phyloP scores from a whole-genome alignment of 1,139 yeast species.

The Lodderomyces jiufengensis region DNA sequence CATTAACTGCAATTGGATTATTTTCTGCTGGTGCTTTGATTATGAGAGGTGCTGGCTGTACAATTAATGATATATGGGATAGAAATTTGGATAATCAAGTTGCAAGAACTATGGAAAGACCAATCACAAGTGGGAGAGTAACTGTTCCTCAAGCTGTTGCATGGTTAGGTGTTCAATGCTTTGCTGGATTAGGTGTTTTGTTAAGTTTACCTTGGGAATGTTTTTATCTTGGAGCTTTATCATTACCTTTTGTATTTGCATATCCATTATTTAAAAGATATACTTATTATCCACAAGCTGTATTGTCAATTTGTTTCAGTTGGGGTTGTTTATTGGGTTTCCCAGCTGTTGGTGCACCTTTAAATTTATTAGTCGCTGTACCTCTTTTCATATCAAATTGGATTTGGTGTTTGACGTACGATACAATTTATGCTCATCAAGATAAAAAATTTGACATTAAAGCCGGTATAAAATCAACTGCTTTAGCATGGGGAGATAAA shows the following conservation, averaged over 20 bases:
- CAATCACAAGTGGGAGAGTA: conserved; percentile 86
- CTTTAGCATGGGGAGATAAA: conserved; percentile 84
- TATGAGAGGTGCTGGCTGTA: conserved; percentile 98
- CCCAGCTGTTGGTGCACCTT: conserved; percentile 87
- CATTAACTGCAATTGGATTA: conserved; percentile 55
- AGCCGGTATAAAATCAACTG: conserved; percentile 94
- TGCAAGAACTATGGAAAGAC: conserved; percentile 82
- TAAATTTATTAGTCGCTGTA: conserved; percentile 69
- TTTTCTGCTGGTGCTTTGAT: conserved; percentile 82
- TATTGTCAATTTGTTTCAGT: conserved; percentile 76
- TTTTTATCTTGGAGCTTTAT: conserved; percentile 76
- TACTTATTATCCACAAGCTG: conserved; percentile 91
- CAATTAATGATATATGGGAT: conserved; percentile 87
- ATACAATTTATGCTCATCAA: conserved; percentile 96
- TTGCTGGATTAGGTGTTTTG: conserved; percentile 72
- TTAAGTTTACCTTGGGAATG: conserved; percentile 75
- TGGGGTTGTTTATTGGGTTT: conserved; percentile 96
- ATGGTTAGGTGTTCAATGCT: conserved; percentile 72
- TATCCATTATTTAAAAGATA: conserved; percentile 93
- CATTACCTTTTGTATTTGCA: conserved; percentile 74
- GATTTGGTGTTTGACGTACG: conserved; percentile 94
- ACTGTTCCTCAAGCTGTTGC: conserved; percentile 66
- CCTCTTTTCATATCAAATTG: conserved; percentile 77
- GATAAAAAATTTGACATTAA: conserved; percentile 82
- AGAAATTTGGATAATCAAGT: conserved; percentile 80